Evolutionary conservation across 2,329 filamentous ascomycete genomes (phyloP).

Genomic region (Rutstroemia sp.): DNA sequence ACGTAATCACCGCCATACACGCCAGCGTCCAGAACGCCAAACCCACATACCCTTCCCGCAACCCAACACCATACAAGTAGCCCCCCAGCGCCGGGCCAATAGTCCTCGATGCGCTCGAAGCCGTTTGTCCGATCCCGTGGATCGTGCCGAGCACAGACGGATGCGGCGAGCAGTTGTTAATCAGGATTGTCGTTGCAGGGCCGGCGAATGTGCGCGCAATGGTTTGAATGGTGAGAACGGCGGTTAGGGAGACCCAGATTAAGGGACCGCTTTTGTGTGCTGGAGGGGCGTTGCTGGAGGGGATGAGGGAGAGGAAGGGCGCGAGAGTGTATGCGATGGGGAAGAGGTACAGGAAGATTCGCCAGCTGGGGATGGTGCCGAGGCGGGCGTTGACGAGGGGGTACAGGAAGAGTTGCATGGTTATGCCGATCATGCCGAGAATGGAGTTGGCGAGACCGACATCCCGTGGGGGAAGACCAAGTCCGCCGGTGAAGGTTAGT

Average conservation of each 20-base stretch:
- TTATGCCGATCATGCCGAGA: slow-evolving; percentile 68
- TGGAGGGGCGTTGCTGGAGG: slow-evolving; percentile 30
- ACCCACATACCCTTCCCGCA: slow-evolving; percentile 50
- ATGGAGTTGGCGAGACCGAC: slow-evolving; percentile 75
- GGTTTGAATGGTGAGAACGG: slow-evolving; percentile 55
- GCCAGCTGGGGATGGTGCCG: slow-evolving; percentile 62
- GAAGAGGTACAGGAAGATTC: slow-evolving; percentile 61
- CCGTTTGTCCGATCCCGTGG: slow-evolving; percentile 50
- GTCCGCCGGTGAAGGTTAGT: slow-evolving; percentile 54
- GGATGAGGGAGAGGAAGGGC: slow-evolving; percentile 65
- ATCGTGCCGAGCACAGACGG: slow-evolving; percentile 51
- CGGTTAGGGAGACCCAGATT: slow-evolving; percentile 22
- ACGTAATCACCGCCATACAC: slow-evolving; percentile 43
- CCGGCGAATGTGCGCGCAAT: slow-evolving; percentile 55
- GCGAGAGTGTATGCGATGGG: slow-evolving; percentile 62
- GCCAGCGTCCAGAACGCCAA: slow-evolving; percentile 36
- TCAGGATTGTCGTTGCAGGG: slow-evolving; percentile 20
- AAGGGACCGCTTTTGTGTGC: slow-evolving; percentile 23
- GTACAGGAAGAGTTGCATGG: slow-evolving; percentile 65
- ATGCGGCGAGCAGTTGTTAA: slow-evolving; percentile 52
- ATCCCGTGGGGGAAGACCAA: slow-evolving; percentile 62
- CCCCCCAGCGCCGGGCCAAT: slow-evolving; percentile 54
- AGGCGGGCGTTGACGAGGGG: slow-evolving; percentile 58
- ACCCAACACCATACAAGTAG: slow-evolving; percentile 50
- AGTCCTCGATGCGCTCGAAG: slow-evolving; percentile 50